Evolutionary conservation across 306 rosid species (phyloP).

Genomic region (Cotoneaster glaucophyllus): DNA sequence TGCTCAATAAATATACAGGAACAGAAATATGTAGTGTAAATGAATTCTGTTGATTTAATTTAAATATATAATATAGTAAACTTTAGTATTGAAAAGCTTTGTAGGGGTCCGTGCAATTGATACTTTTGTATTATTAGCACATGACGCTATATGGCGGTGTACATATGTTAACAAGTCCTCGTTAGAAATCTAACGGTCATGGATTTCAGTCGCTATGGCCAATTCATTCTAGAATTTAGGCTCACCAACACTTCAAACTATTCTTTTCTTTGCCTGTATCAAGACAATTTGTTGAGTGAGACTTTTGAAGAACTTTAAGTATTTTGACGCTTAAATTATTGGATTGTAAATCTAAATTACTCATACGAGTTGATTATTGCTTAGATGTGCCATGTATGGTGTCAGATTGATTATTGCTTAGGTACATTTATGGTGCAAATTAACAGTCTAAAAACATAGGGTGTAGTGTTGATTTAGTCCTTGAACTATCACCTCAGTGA

Average conservation of each 20-base stretch:
- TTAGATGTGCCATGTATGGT: not conserved
- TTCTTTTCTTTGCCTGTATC: no score
- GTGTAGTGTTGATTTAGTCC: no score
- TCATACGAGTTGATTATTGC: no score
- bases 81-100: not conserved
- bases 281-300: not conserved
- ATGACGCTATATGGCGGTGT: fast-evolving
- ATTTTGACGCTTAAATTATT: not conserved
- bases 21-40: not conserved
- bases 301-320: no score
- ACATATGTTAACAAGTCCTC: no score
- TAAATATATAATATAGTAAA: not conserved
- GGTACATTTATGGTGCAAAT: not conserved
- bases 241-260: no score
- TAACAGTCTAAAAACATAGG: no score
- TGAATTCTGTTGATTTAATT: not conserved
- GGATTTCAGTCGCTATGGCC: no score
- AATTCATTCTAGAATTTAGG: no score
- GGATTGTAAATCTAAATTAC: not conserved
- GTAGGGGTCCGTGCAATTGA: not conserved
- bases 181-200: no score
- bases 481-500: no score
- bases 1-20: not conserved
- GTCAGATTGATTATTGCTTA: not conserved
- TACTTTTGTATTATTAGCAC: no score